Evolutionary conservation across 1,139 yeast species (phyloP).

Genomic region (Protomyces inouyei): DNA sequence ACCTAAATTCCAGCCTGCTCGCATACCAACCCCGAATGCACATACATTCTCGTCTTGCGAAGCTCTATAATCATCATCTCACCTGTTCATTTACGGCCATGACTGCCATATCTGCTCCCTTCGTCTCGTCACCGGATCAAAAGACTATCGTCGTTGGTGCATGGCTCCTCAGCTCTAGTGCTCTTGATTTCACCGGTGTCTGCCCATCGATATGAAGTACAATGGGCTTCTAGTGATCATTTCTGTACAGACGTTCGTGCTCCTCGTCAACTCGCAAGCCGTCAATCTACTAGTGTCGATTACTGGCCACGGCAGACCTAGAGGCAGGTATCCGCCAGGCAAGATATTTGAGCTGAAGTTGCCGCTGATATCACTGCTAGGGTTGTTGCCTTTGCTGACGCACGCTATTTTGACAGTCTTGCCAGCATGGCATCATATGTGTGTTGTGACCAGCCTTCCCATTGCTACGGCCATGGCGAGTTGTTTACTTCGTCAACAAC

Average conservation of each 20-base stretch:
- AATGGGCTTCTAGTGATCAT: background rate
- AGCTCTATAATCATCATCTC: too few relatives aligned
- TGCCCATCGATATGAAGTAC: constrained; percentile 7
- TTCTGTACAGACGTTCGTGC: constrained; percentile 1
- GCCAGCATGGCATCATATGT: background rate
- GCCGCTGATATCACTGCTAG: constrained; percentile 8
- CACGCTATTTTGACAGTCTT: background rate
- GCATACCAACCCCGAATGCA: too few relatives aligned
- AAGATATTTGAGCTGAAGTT: background rate
- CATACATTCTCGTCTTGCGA: too few relatives aligned
- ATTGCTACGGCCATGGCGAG: background rate
- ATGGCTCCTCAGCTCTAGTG: constrained; percentile 19
- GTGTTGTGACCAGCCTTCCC: background rate
- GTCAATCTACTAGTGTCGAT: background rate
- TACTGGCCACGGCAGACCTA: background rate
- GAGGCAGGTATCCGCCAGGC: background rate
- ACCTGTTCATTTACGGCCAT: too few relatives aligned
- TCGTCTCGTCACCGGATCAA: background rate
- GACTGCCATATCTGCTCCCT: too few relatives aligned
- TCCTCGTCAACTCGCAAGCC: constrained; percentile 3
- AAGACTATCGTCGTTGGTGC: constrained; percentile 11
- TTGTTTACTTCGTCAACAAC: background rate
- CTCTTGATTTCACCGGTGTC: constrained; percentile 8
- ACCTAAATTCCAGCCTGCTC: too few relatives aligned
- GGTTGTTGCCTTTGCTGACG: constrained; percentile 1